phyloP scores from a whole-genome alignment of 257 asterid genomes.

The Nemophila menziesii region DNA sequence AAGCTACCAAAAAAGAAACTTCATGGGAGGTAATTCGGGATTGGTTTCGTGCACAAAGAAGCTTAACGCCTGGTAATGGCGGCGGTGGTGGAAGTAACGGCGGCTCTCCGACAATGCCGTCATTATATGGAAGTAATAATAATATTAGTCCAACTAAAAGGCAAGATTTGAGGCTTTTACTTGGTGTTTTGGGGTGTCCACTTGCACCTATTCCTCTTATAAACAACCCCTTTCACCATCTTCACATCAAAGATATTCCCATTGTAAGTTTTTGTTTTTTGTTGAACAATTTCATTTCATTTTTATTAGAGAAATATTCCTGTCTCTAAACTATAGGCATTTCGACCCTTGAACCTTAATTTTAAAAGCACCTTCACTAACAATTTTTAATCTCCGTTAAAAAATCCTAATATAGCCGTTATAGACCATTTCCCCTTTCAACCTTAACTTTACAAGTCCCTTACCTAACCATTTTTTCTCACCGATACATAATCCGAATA shows the following conservation, averaged over 20 bases:
- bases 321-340: background rate
- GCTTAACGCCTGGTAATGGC: slow-evolving; percentile 9
- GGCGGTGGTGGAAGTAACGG: slow-evolving; percentile 14
- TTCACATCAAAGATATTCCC: slow-evolving; percentile 50
- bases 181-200: slow-evolving; percentile 76
- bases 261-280: slow-evolving; percentile 25
- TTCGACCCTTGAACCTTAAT: no score
- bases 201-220: slow-evolving; percentile 71
- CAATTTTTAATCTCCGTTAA: no score
- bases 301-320: background rate
- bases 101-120: background rate
- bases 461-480: no score
- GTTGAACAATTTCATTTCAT: background rate
- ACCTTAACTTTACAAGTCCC: no score
- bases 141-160: slow-evolving; percentile 23
- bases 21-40: slow-evolving; percentile 72
- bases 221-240: slow-evolving; percentile 22
- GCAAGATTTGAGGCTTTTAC: slow-evolving; percentile 59
- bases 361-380: no score
- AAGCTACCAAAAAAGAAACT: slow-evolving; percentile 38
- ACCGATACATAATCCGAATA: no score
- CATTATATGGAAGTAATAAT: slow-evolving; percentile 19
- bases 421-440: no score
- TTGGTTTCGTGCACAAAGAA: slow-evolving; percentile 49
- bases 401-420: no score